Base-by-base conservation (phyloP, 2,329 filamentous ascomycete species). In the Fusarium coffeatum region DNA sequence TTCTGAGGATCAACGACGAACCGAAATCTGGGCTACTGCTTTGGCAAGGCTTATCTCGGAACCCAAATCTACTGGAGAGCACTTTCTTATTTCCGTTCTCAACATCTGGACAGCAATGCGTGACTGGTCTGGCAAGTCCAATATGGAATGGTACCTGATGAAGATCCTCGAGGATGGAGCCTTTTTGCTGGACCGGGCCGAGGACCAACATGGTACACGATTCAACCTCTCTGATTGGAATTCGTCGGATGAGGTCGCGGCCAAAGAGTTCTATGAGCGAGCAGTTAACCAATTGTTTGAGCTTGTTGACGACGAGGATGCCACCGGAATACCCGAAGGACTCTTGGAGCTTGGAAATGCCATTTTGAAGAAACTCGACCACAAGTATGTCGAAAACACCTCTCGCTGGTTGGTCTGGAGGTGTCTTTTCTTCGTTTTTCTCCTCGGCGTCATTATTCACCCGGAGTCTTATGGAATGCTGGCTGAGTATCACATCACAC, bases 141-240 rank as follows among this genome's bases (percentile, higher is more conserved):
- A 94, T 69, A 90, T 99, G 85, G 94, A 98, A 81, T 92, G 93
- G 81, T 98, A 95, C 79, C 87, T 99, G 15, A 96, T 97, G 92
- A 93, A 96, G 78, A 93, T 97, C 64, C 87, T 99, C 32, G 93
- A 97, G 80, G 92, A 97, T 74, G 96, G 96, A 71, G 92, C 94
- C 41, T 98, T 98, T 77, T 85, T 98, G 60, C 85, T 98, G 73
- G 94, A 97, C 76, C 90, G 92, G 76, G 90, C 93, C 75, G 92
- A 94, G 79, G 92, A 94, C 76, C 91, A 93, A 74, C 87, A 92
- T 67, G 88, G 90, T 37, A 89, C 90, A 64, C 85, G 91, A 69
- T 87, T 91, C 80, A 90, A 93, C 80, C 83, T 92, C 42, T 90
- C 91, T 58, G 86, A 90, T 67, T 92, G 92, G 83, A 90, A 90